Evolutionary conservation across 2,329 filamentous ascomycete genomes (phyloP).

Genomic region (Westerdykella sp.): DNA sequence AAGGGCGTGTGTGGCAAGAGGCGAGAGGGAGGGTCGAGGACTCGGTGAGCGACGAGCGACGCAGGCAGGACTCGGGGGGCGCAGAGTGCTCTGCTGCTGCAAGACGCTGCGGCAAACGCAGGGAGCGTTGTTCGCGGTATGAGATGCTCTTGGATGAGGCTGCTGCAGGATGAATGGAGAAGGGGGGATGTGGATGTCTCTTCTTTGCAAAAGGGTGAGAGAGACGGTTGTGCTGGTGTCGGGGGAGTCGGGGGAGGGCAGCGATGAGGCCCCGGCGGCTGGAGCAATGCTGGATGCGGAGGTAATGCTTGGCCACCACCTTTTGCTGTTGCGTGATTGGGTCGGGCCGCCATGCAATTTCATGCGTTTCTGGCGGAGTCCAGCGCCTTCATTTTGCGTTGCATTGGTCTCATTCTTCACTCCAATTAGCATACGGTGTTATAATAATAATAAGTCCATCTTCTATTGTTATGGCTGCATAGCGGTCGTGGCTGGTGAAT

Average conservation of each 20-base stretch:
- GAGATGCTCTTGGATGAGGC: conserved; percentile 15
- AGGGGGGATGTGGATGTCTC: not conserved
- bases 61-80: not conserved
- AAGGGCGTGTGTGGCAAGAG: conserved; percentile 24
- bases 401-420: too few relatives aligned
- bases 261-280: conserved; percentile 1
- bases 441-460: too few relatives aligned
- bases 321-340: conserved; percentile 2
- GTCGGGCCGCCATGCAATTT: conserved; percentile 4
- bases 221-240: conserved; percentile 10
- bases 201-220: conserved; percentile 5
- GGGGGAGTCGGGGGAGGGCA: conserved; percentile 11
- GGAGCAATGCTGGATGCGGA: too few relatives aligned
- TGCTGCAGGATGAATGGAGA: conserved; percentile 22
- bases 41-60: conserved; percentile 7
- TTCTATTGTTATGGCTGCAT: too few relatives aligned
- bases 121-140: conserved; percentile 5
- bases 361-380: conserved; percentile 5
- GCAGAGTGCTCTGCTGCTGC: not conserved
- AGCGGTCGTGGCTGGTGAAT: too few relatives aligned
- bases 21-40: conserved; percentile 12
- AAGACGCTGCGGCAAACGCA: not conserved
- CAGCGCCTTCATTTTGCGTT: too few relatives aligned
- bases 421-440: too few relatives aligned
- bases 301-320: too few relatives aligned